Conservation (phyloP, 345 rosid species). For the Orychophragmus violaceus region DNA sequence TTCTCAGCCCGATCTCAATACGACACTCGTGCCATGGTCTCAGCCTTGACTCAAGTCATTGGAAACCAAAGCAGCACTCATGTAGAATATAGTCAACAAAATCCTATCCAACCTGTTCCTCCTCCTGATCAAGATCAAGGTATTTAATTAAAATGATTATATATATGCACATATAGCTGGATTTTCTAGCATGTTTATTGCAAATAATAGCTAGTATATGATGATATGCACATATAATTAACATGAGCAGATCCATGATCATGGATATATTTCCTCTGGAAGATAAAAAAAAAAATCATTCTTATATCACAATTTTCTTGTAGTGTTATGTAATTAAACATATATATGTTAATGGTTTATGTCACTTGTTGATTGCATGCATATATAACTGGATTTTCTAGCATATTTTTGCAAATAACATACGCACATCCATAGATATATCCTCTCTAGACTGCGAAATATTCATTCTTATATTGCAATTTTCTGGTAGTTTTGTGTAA, state of each 20-base stretch:
- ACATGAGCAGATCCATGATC: neutral
- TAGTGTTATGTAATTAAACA: neutral
- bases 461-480: neutral
- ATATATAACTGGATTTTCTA: no score
- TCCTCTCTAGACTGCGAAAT: neutral
- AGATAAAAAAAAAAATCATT: neutral
- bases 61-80: constrained; percentile 30
- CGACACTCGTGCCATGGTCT: constrained; percentile 56
- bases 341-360: neutral
- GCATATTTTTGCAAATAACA: neutral
- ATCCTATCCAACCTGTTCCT: constrained; percentile 19
- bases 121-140: constrained; percentile 34
- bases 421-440: neutral
- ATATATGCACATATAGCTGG: neutral
- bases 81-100: constrained; percentile 19
- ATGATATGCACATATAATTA: neutral
- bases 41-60: constrained; percentile 71
- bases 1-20: constrained; percentile 64
- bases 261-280: neutral
- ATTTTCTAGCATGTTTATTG: neutral
- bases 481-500: neutral
- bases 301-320: neutral
- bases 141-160: neutral
- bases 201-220: neutral
- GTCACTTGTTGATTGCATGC: no score